phyloP scores from a whole-genome alignment of 2,329 filamentous ascomycete species.

The Dothidotthia symphoricarpi region DNA sequence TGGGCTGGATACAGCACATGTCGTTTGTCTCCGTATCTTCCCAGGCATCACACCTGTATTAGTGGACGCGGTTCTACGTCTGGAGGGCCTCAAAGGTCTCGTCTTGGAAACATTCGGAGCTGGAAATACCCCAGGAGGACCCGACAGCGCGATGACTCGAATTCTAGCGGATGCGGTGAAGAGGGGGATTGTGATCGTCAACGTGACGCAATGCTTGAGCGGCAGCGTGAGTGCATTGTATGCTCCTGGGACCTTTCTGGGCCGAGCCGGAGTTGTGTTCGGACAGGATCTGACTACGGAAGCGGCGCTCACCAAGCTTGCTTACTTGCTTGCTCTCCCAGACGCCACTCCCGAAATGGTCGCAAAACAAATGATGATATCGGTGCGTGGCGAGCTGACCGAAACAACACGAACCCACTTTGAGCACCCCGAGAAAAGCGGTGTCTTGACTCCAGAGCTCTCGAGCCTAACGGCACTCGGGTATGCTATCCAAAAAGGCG shows the following conservation, averaged over 20 bases:
- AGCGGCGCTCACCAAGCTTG: slow-evolving; percentile 85
- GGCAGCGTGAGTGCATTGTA: slow-evolving; percentile 45
- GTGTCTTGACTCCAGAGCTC: slow-evolving; percentile 53
- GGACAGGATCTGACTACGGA: slow-evolving; percentile 88
- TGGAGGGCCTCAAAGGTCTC: slow-evolving; percentile 75
- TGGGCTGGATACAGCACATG: slow-evolving; percentile 79
- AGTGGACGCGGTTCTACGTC: slow-evolving; percentile 77
- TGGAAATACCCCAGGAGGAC: slow-evolving; percentile 82
- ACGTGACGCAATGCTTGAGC: slow-evolving; percentile 80
- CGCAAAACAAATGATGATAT: slow-evolving; percentile 67
- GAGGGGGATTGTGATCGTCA: slow-evolving; percentile 81
- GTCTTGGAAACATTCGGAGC: slow-evolving; percentile 92
- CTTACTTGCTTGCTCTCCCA: slow-evolving; percentile 74
- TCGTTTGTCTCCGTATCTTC: slow-evolving; percentile 85
- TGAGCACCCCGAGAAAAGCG: slow-evolving; percentile 66
- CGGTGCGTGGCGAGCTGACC: slow-evolving; percentile 82
- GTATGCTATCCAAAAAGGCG: slow-evolving; percentile 73
- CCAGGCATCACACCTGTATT: slow-evolving; percentile 92
- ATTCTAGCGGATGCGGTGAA: slow-evolving; percentile 75
- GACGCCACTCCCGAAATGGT: slow-evolving; percentile 65
- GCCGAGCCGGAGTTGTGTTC: slow-evolving; percentile 81
- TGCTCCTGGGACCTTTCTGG: slow-evolving; percentile 61
- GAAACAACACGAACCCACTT: slow-evolving; percentile 72
- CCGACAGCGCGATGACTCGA: slow-evolving; percentile 73
- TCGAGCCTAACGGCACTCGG: slow-evolving; percentile 73